Evolutionary conservation across 1,139 yeast species (phyloP), one percentile per base, ranked within the genome.

Genomic region (Yamadazyma taylorii): DNA sequence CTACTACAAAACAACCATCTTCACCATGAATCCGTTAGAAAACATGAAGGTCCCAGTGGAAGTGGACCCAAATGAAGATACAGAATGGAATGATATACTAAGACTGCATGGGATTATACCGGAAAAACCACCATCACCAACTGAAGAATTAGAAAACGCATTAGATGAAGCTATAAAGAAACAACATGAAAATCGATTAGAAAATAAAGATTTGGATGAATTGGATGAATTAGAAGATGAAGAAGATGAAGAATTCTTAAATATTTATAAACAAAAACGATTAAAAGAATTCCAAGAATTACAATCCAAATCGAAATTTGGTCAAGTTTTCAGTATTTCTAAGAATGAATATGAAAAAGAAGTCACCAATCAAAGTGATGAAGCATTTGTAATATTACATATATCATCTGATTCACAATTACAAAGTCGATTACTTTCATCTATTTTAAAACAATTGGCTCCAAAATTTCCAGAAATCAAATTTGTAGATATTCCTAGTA

Each of bases 71-170:
- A 79, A 78, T 45, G 98, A 92, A 61, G 99, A 92, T 57, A 92
- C 98, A 1, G 98, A 92, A 60, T 92, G 99, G 98, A 92, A 92
- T 58, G 99, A 92, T 61, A 89, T 92, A 47, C 72, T 92, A 33
- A 71, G 99, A 46, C 76, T 79, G 5, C 88, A 90, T 47, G 97
- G 97, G 10, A 80, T 92, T 44, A 88, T 92, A 37, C 98, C 98
- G 0, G 90, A 87, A 56, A 81, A 83, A 51, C 89, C 95, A 23
- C 92, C 94, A 16, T 87, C 95, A 19, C 96, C 96, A 11, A 78
- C 95, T 0, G 87, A 77, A 31, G 85, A 88, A 59, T 60, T 92
- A 34, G 97, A 92, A 55, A 90, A 83, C 48, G 95, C 95, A 2
- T 62, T 90, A 32, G 92, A 85, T 29, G 95, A 86, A 41, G 96